Base-by-base conservation (phyloP, 805 yeast genomes). In the Pichia paraexigua region DNA sequence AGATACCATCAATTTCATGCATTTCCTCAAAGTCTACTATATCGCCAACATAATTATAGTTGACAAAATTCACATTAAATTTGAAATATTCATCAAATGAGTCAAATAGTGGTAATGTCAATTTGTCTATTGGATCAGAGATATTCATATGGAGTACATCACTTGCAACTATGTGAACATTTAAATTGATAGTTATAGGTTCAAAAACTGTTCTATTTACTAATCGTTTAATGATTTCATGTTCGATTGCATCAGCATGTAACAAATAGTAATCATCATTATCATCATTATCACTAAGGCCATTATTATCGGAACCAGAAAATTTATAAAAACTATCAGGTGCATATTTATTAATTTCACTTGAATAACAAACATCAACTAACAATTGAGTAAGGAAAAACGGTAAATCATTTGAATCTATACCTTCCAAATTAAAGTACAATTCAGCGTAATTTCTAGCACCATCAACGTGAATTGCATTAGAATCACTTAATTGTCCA, bases 391-490 rank as follows among this genome's bases (percentile, higher is more conserved):
- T 67, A 3, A 74, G 56, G 48, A 67, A 74, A 56, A 67, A 78
- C 3, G 83, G 83, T 46, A 78, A 59, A 55, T 78, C 83, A 54
- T 78, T 78, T 3, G 70, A 53, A 52, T 73, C 73, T 2, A 78
- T 61, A 1, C 76, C 51, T 1, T 63, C 60, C 35, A 71, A 50
- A 15, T 67, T 61, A 53, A 72, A 76, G 45, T 61, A 63, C 22
- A 75, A 46, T 20, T 60, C 65, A 4, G 62, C 63, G 49, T 42
- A 56, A 11, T 61, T 62, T 17, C 52, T 52, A 3, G 51, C 43
- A 2, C 61, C 61, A 45, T 63, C 63, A n/a, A 63, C 63, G 25
- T 58, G 63, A 10, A 67, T 58, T 3, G 67, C 68, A 49, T 62
- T 62, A 1, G 46, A 53, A 22, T 58, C 53, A 43, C 57, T 47